A percentile compares a stretch with the other conserved stretches of the same genome.
Conservation (phyloP, 140 eudicot species). For the Stevia rebaudiana region DNA sequence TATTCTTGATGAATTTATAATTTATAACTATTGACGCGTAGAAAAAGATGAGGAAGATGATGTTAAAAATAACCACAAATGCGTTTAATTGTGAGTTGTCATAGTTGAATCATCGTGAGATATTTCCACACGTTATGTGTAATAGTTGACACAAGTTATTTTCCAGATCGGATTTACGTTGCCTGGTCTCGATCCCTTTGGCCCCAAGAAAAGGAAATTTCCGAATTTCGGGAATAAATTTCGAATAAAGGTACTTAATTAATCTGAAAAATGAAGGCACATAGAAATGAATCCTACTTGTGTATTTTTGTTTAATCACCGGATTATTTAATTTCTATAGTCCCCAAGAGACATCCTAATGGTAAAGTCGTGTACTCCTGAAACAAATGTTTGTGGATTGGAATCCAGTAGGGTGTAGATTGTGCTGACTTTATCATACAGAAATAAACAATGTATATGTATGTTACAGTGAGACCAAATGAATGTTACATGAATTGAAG, state of each 20-base stretch:
- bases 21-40: not conserved
- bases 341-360: too few relatives aligned
- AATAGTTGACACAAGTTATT: too few relatives aligned
- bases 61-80: slow-evolving; percentile 14
- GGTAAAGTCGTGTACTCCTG: too few relatives aligned
- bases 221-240: not conserved
- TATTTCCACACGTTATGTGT: slow-evolving; percentile 18
- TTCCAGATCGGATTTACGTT: slow-evolving; percentile 10
- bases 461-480: too few relatives aligned
- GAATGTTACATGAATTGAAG: too few relatives aligned
- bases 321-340: not conserved
- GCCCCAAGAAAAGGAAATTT: not conserved
- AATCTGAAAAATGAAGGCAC: not conserved
- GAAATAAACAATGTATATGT: too few relatives aligned
- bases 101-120: slow-evolving; percentile 10
- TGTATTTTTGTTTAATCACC: not conserved
- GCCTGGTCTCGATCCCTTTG: not conserved
- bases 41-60: not conserved
- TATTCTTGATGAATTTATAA: slow-evolving; percentile 5
- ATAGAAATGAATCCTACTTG: not conserved
- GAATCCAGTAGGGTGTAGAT: too few relatives aligned
- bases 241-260: not conserved
- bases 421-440: too few relatives aligned
- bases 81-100: not conserved
- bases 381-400: too few relatives aligned